These are phyloP conservation scores for Linnemannia exigua DNA, from an alignment of 192 early-diverging fungal species.

Conservation along the genomic window DNA sequence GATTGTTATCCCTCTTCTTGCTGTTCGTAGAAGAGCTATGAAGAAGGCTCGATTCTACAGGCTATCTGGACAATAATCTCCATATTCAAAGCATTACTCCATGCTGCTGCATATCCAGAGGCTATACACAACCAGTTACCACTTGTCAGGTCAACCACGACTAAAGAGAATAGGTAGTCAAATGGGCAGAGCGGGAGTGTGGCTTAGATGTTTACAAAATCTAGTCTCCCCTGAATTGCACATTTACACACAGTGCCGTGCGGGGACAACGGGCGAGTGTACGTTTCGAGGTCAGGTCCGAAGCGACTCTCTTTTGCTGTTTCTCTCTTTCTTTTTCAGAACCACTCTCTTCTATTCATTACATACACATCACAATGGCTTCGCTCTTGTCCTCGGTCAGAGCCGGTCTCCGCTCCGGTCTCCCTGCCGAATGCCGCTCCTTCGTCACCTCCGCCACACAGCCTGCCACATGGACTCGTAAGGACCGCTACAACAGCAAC, in stretches of 20 bases:
- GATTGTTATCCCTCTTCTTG: no score
- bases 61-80: no score
- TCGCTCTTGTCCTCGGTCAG: conserved; percentile 49
- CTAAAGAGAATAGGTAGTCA: no score
- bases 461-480: conserved; percentile 54
- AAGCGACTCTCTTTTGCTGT: neutral
- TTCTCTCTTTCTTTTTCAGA: neutral
- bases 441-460: conserved; percentile 45
- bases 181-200: no score
- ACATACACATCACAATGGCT: conserved; percentile 31
- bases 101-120: no score
- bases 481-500: neutral
- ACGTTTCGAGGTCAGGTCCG: neutral
- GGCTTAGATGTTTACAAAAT: conserved; percentile 27
- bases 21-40: no score
- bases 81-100: no score
- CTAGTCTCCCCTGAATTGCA: no score
- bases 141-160: no score
- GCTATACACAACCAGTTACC: no score
- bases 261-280: neutral
- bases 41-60: no score
- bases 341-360: conserved; percentile 1
- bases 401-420: conserved; percentile 38
- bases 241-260: no score
- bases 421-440: conserved; percentile 36